A percentile compares a stretch with the other conserved stretches of the same genome.
phyloP scores from a whole-genome alignment of 2,329 filamentous ascomycete genomes.

The Penicillium sp. region DNA sequence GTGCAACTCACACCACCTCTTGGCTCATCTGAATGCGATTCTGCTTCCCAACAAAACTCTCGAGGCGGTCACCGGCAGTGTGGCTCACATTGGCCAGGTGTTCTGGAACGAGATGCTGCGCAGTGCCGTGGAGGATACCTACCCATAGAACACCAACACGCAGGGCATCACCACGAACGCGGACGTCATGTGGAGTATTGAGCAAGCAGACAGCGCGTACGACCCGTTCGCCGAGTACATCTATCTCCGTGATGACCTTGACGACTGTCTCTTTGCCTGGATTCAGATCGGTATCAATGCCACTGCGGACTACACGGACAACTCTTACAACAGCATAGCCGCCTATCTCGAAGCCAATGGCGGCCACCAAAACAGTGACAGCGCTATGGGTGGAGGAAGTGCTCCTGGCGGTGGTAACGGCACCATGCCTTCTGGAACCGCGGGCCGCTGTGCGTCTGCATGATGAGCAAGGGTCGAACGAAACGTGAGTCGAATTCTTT shows the following conservation, averaged over 20 bases:
- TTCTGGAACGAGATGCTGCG: constrained; percentile 54
- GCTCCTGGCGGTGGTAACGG: constrained; percentile 8
- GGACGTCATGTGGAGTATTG: constrained; percentile 44
- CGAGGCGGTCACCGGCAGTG: constrained; percentile 42
- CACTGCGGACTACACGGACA: constrained; percentile 33
- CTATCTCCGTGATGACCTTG: constrained; percentile 53
- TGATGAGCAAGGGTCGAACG: neutral
- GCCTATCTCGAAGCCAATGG: constrained; percentile 21
- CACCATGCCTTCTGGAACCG: constrained; percentile 5
- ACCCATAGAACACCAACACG: constrained; percentile 39
- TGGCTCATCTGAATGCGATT: constrained; percentile 45
- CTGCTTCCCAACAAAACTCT: constrained; percentile 50
- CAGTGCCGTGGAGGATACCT: constrained; percentile 44
- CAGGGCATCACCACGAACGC: constrained; percentile 44
- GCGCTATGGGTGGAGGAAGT: constrained; percentile 1
- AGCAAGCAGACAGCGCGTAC: constrained; percentile 47
- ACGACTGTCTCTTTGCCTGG: constrained; percentile 53
- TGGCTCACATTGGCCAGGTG: constrained; percentile 54
- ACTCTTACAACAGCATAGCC: constrained; percentile 26
- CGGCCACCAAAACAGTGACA: constrained; percentile 19
- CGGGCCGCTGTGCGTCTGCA: neutral
- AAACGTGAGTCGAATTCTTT: neutral
- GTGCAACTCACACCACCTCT: constrained; percentile 54
- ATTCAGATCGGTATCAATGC: constrained; percentile 52
- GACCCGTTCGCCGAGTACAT: constrained; percentile 59